Percentiles rank a stretch among this genome's conserved stretches.
Conservation (phyloP, 176 grass and related monocot species). For the Cymbopogon citratus region DNA sequence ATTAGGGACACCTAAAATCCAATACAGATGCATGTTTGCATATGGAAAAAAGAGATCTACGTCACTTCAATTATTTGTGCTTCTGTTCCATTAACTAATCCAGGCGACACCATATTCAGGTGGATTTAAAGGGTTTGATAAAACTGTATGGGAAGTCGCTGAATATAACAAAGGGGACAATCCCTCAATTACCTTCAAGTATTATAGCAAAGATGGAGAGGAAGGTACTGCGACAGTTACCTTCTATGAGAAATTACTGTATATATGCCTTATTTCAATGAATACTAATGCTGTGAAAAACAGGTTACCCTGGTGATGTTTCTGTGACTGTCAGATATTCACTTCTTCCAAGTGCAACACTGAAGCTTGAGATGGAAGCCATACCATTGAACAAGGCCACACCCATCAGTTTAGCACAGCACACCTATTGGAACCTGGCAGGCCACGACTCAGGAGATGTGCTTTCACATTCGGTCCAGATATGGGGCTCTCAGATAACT, state of each 20-base stretch:
- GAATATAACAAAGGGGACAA: slow-evolving; percentile 55
- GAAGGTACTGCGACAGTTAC: slow-evolving; percentile 48
- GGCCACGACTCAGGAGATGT: slow-evolving; percentile 60
- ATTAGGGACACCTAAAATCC: not conserved
- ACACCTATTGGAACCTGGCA: slow-evolving; percentile 92
- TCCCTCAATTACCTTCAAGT: slow-evolving; percentile 79
- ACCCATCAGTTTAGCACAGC: slow-evolving; percentile 76
- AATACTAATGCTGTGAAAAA: slow-evolving; percentile 7
- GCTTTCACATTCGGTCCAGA: slow-evolving; percentile 57
- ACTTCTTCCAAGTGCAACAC: slow-evolving; percentile 35
- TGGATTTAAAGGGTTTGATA: slow-evolving; percentile 82
- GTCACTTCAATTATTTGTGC: not conserved
- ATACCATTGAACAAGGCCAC: slow-evolving; percentile 62
- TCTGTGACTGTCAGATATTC: slow-evolving; percentile 69
- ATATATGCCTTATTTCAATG: not conserved
- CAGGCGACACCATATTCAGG: slow-evolving; percentile 33
- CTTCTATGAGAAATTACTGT: not conserved
- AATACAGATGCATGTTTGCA: not conserved
- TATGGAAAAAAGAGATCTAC: not conserved
- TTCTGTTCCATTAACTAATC: slow-evolving; percentile 14
- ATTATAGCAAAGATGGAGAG: slow-evolving; percentile 83
- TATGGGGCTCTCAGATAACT: slow-evolving; percentile 65
- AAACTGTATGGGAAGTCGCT: slow-evolving; percentile 63
- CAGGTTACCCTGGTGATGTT: slow-evolving; percentile 82
- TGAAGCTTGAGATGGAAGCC: slow-evolving; percentile 85